phyloP scores from a whole-genome alignment of 768 basidiomycete species.

The Naganishia vaughanmartiniae region DNA sequence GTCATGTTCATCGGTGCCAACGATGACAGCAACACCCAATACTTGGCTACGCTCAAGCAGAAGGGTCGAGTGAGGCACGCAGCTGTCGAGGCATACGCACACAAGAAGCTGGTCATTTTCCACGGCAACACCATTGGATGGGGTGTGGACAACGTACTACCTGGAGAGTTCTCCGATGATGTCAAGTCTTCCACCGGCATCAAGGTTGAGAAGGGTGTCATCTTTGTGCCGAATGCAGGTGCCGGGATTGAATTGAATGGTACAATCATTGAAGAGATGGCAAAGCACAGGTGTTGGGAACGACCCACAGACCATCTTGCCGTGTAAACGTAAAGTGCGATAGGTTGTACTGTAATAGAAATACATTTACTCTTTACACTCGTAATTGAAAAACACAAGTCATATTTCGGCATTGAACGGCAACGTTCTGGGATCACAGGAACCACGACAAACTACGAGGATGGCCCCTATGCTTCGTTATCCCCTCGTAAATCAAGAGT shows the following conservation, averaged over 20 bases:
- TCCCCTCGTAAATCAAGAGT: too few species aligned
- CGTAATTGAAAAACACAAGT: too few species aligned
- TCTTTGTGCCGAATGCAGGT: slow-evolving; percentile 47
- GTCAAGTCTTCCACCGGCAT: slow-evolving; percentile 40
- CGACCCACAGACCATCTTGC: slow-evolving; percentile 50
- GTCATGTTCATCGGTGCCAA: slow-evolving; percentile 71
- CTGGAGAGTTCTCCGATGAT: slow-evolving; percentile 47
- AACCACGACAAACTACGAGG: too few species aligned
- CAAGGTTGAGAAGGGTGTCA: slow-evolving; percentile 52
- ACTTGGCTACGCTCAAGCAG: slow-evolving; percentile 60
- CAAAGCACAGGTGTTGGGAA: slow-evolving; percentile 54
- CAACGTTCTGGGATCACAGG: too few species aligned
- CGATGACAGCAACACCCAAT: slow-evolving; percentile 51
- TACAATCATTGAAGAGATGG: slow-evolving; percentile 50
- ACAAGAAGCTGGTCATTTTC: slow-evolving; percentile 78
- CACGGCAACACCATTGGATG: slow-evolving; percentile 59
- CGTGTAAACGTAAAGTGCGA: slow-evolving; percentile 35
- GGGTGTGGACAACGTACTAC: slow-evolving; percentile 52
- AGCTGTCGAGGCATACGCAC: slow-evolving; percentile 79
- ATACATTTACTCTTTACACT: too few species aligned
- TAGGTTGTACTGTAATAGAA: too few species aligned
- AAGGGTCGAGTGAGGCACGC: slow-evolving; percentile 76
- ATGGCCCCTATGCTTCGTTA: too few species aligned
- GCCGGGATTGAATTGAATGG: slow-evolving; percentile 48
- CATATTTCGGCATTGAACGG: too few species aligned